These are phyloP conservation scores for Leptographium flavum DNA, from an alignment of 2,329 filamentous ascomycete genomes.

Conservation along the genomic window DNA sequence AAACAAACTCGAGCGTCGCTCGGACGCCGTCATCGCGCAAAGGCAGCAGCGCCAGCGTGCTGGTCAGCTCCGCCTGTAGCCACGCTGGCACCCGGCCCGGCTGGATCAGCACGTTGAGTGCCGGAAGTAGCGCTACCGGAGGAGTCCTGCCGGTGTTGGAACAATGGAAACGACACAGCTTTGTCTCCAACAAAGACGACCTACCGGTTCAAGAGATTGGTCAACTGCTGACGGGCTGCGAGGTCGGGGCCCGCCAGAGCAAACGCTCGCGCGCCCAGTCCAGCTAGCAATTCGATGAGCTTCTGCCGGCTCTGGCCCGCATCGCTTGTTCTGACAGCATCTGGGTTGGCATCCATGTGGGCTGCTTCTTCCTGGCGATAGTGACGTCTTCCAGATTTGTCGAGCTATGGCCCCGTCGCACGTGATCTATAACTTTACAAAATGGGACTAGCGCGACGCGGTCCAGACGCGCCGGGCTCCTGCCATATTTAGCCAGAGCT, in stretches of 20 bases:
- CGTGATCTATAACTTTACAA: background rate
- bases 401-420: no score
- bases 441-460: constrained; percentile 1
- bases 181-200: constrained; percentile 1
- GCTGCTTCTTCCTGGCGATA: background rate
- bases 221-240: constrained; percentile 22
- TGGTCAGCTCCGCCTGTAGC: constrained; percentile 43
- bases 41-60: constrained; percentile 44
- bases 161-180: background rate
- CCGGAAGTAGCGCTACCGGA: constrained; percentile 36
- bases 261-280: constrained; percentile 34
- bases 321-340: background rate
- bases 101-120: constrained; percentile 49
- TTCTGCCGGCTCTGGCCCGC: background rate
- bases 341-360: constrained; percentile 9
- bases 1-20: constrained; percentile 55
- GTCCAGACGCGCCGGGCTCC: background rate
- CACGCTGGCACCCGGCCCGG: constrained; percentile 43
- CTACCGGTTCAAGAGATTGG: constrained; percentile 35
- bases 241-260: constrained; percentile 22
- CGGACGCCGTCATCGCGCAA: constrained; percentile 47
- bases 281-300: constrained; percentile 21
- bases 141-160: constrained; percentile 15
- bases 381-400: background rate
- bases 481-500: no score